Evolutionary conservation across 1,284 basidiomycete species (phyloP).

Genomic region (Irpex sp.): DNA sequence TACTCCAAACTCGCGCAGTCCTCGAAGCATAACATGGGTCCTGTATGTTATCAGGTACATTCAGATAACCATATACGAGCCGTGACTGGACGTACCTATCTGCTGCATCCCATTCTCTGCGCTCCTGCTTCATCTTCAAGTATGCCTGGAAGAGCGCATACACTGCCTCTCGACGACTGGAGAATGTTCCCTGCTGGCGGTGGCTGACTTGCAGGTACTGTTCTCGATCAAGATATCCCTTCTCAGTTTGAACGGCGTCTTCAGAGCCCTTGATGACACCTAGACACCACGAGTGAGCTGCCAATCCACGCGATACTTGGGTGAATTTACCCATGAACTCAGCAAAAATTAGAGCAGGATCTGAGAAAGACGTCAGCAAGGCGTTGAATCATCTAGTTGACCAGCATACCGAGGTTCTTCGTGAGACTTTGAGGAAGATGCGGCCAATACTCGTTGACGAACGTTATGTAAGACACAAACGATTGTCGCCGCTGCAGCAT

Average conservation of each 20-base stretch:
- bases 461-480: constrained; percentile 48
- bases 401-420: constrained; percentile 49
- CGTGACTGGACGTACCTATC: constrained; percentile 52
- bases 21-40: constrained; percentile 49
- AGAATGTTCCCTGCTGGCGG: constrained; percentile 53
- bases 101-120: constrained; percentile 54
- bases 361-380: constrained; percentile 27
- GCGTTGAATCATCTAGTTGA: not conserved
- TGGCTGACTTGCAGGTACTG: constrained; percentile 46
- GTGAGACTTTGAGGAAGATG: constrained; percentile 54
- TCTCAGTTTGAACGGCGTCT: constrained; percentile 31
- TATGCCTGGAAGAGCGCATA: constrained; percentile 60
- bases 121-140: constrained; percentile 39
- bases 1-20: constrained; percentile 31
- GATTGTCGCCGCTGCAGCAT: constrained; percentile 22
- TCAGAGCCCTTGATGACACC: constrained; percentile 71
- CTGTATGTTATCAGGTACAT: constrained; percentile 21
- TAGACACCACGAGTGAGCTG: constrained; percentile 18
- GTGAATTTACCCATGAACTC: constrained; percentile 56
- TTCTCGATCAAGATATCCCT: constrained; percentile 39
- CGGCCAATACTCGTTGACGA: constrained; percentile 57
- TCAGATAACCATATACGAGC: not conserved
- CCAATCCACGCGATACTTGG: not conserved
- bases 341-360: constrained; percentile 61
- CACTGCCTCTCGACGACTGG: constrained; percentile 41